Percentiles rank a stretch among this genome's conserved stretches.
These are phyloP conservation scores for Neurospora tetrasperma DNA, from an alignment of 495 filamentous ascomycete species.

Conservation along the genomic window DNA sequence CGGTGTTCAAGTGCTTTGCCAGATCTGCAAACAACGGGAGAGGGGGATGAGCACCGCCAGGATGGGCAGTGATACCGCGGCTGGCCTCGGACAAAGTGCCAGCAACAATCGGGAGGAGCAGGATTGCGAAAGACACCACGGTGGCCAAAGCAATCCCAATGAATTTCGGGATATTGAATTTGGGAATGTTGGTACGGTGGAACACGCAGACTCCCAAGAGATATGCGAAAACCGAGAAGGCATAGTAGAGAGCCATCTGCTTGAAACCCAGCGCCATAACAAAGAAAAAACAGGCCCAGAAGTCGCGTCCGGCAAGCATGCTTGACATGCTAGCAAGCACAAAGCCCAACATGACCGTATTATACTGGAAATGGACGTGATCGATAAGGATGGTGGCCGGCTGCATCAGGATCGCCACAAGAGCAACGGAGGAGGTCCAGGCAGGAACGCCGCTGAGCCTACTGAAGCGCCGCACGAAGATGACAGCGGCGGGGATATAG, in stretches of 20 bases:
- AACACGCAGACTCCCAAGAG: conserved; percentile 77
- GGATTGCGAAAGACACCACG: conserved; percentile 56
- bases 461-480: conserved; percentile 71
- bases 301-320: conserved; percentile 69
- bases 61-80: conserved; percentile 39
- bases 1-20: conserved; percentile 47
- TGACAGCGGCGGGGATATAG: conserved; percentile 75
- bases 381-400: conserved; percentile 87
- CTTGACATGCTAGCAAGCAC: conserved; percentile 77
- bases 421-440: conserved; percentile 74
- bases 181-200: conserved; percentile 33
- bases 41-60: conserved; percentile 42
- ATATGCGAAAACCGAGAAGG: conserved; percentile 83
- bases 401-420: conserved; percentile 86
- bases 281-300: conserved; percentile 89
- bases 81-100: conserved; percentile 52
- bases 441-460: conserved; percentile 55
- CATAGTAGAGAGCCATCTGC: conserved; percentile 98
- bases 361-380: conserved; percentile 98
- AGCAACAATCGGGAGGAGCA: conserved; percentile 63
- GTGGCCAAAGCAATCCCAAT: conserved; percentile 66
- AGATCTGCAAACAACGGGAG: conserved; percentile 48
- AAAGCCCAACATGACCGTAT: conserved; percentile 94
- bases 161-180: conserved; percentile 54
- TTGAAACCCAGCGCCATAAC: conserved; percentile 91